These are phyloP conservation scores for Dimocarpus longan DNA, from an alignment of 345 rosid species.

Conservation along the genomic window DNA sequence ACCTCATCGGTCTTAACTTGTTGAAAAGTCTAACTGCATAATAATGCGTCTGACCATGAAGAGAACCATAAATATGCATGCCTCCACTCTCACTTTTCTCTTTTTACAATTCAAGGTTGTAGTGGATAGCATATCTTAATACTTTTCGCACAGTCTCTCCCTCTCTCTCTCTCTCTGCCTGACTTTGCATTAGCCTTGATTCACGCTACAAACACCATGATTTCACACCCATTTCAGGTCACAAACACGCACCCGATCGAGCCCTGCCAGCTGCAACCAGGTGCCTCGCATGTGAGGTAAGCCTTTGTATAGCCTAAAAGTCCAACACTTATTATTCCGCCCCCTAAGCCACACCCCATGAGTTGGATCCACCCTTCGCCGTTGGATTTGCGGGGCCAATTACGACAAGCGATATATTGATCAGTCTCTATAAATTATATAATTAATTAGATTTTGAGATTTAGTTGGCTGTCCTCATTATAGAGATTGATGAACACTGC, in stretches of 20 bases:
- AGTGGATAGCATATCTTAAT: background rate
- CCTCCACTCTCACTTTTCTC: background rate
- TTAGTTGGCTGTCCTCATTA: background rate
- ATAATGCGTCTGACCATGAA: background rate
- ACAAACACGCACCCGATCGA: background rate
- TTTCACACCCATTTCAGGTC: slow-evolving; percentile 16
- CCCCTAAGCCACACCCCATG: background rate
- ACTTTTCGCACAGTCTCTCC: background rate
- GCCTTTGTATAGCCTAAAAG: background rate
- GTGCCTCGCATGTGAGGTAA: slow-evolving; percentile 20
- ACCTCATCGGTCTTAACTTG: background rate
- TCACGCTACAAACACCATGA: slow-evolving; percentile 29
- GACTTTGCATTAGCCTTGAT: slow-evolving; percentile 2
- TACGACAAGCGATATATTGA: background rate
- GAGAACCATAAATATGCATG: background rate
- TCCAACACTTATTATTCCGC: slow-evolving; percentile 19
- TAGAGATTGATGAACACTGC: background rate
- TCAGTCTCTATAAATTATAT: background rate
- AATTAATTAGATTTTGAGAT: background rate
- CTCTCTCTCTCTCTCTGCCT: too few relatives aligned
- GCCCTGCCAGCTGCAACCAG: slow-evolving; percentile 5
- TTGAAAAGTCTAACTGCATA: too few relatives aligned
- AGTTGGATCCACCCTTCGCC: background rate
- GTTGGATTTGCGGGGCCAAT: background rate
- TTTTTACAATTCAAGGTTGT: background rate